Conservation (phyloP, 805 yeast genomes). For the Kodamaea kaohsiungensis region DNA sequence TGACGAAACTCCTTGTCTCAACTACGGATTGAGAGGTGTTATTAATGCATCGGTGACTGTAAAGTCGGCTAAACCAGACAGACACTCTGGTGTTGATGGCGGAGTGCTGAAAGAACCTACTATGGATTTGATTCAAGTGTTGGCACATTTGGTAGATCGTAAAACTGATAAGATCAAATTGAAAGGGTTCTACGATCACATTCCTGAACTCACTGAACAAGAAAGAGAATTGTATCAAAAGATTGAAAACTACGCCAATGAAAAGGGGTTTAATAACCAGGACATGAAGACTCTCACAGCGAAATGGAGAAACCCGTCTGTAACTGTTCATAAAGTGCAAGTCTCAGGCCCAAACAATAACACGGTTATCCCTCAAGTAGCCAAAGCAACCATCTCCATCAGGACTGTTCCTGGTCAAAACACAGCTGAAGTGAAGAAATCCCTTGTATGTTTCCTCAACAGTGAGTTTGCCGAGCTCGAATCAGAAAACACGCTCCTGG, state of each 20-base stretch:
- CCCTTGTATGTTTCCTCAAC: constrained; percentile 48
- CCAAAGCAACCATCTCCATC: constrained; percentile 74
- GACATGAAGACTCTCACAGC: constrained; percentile 57
- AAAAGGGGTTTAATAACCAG: constrained; percentile 34
- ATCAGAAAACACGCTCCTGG: constrained; percentile 61
- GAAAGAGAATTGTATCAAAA: constrained; percentile 66
- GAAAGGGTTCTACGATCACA: constrained; percentile 72
- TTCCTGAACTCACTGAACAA: constrained; percentile 53
- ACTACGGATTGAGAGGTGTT: constrained; percentile 93
- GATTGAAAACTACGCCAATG: constrained; percentile 44
- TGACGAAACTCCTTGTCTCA: constrained; percentile 83
- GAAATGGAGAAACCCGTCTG: constrained; percentile 88
- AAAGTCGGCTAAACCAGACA: constrained; percentile 73
- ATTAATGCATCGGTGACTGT: constrained; percentile 76
- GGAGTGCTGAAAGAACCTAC: constrained; percentile 89
- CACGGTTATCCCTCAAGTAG: constrained; percentile 85
- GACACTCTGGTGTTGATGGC: constrained; percentile 97
- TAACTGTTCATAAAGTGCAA: constrained; percentile 79
- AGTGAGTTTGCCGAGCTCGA: constrained; percentile 48
- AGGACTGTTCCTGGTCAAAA: constrained; percentile 91
- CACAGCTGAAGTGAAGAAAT: constrained; percentile 53
- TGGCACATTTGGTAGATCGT: constrained; percentile 61
- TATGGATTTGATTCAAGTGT: constrained; percentile 73
- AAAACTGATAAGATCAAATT: constrained; percentile 48
- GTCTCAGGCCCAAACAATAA: constrained; percentile 90